A percentile compares a stretch with the other conserved stretches of the same genome.
phyloP scores from a whole-genome alignment of 805 yeast species.

The Monosporozyma solicola region DNA sequence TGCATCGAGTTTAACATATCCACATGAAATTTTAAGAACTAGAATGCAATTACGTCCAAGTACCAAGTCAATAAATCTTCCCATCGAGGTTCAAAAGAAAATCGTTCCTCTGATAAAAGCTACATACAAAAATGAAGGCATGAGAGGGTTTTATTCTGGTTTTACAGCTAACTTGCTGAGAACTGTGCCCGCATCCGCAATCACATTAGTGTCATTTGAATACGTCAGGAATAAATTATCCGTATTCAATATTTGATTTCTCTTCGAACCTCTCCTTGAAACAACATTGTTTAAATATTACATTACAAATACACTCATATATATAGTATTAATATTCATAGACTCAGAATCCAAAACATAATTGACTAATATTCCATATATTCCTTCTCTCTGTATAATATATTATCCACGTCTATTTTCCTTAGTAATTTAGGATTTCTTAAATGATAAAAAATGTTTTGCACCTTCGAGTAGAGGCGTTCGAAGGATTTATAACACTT shows the following conservation, averaged over 20 bases:
- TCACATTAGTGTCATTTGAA: constrained; percentile 90
- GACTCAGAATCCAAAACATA: background rate
- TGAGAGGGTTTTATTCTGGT: constrained; percentile 82
- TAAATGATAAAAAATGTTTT: background rate
- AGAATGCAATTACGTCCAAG: constrained; percentile 54
- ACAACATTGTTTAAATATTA: background rate
- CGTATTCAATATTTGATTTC: background rate
- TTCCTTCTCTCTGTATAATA: background rate
- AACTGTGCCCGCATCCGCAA: constrained; percentile 91
- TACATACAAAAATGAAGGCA: constrained; percentile 51
- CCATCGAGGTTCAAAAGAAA: constrained; percentile 18
- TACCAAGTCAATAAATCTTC: constrained; percentile 23
- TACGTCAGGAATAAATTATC: constrained; percentile 42
- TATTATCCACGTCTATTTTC: background rate
- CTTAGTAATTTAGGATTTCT: background rate
- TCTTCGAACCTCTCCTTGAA: background rate
- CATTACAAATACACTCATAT: background rate
- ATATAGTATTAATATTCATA: background rate
- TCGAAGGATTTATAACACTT: background rate
- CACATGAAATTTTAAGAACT: constrained; percentile 91
- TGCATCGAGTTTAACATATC: constrained; percentile 84
- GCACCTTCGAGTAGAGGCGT: background rate
- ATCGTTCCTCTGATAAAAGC: constrained; percentile 20
- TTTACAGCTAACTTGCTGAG: constrained; percentile 76
- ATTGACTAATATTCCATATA: background rate